Evolutionary conservation across 2,329 filamentous ascomycete genomes (phyloP), one percentile per base, ranked within the genome.

Genomic region (Aspergillus viridinutans): DNA sequence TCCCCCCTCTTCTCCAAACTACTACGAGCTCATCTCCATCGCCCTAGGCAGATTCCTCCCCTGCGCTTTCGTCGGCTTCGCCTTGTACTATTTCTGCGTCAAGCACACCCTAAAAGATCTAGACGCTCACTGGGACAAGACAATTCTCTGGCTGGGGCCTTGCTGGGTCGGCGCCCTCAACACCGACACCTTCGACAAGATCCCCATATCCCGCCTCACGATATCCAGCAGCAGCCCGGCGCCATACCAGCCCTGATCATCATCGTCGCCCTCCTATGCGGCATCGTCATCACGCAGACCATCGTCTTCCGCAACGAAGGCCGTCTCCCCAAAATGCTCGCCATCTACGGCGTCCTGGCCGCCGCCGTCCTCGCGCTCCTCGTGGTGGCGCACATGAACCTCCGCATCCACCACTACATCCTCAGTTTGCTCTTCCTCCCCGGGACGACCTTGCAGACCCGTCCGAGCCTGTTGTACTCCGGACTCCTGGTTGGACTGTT

Each of bases 351-450:
- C 23, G 64, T 81, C 38, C 71, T 84, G 49, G 72, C 74, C 3
- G 61, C 63, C 14, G 64, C 65, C 7, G 64, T 85, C 1, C 63
- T 83, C 0, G 62, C 77, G 26, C 72, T 85, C 28, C 69, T 85
- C n/a, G 73, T 79, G 1, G 72, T 85, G 2, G 84, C 84, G 0
- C 73, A 79, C 42, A 80, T 85, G 73, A 82, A 81, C 58, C 75
- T 86, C 21, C 80, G 84, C n/a, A 84, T 86, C 57, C 84, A 86
- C 62, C 84, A 86, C 64, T 86, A 86, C 65, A 85, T 86, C 63
- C 77, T 86, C 3, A 81, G 80, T 1, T 74, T 86, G 0, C 72
- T 86, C 3, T 75, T 86, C 2, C 73, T 86, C 0, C 81, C 83
- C 0, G 84, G 84, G 0, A 85, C 84, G 2, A 76, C 77, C 0